phyloP scores from a whole-genome alignment of 345 rosid species.

The Sonneratia alba region DNA sequence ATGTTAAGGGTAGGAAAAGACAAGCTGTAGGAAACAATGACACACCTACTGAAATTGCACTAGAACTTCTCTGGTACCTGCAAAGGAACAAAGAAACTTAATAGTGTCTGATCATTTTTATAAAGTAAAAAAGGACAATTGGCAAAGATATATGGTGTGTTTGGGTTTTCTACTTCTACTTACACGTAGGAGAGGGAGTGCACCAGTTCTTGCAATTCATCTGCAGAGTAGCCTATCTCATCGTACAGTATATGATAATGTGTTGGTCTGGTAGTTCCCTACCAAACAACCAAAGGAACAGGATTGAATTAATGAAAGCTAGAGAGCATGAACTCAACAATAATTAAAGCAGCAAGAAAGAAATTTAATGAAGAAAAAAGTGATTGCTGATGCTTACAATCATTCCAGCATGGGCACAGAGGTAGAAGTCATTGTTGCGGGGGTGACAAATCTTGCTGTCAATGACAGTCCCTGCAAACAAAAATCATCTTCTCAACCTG shows the following conservation, averaged over 20 bases:
- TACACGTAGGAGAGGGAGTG: constrained; percentile 18
- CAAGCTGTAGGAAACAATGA: no score
- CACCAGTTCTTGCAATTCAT: constrained; percentile 17
- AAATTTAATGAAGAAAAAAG: not conserved
- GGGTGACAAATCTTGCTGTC: constrained; percentile 77
- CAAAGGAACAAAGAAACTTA: constrained; percentile 8
- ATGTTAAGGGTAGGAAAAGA: no score
- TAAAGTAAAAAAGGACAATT: not conserved
- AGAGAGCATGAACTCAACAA: not conserved
- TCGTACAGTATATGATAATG: constrained; percentile 18
- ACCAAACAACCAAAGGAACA: not conserved
- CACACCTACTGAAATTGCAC: constrained; percentile 77
- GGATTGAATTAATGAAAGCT: not conserved
- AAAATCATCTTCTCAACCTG: not conserved
- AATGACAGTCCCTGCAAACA: constrained; percentile 49
- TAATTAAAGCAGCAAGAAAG: not conserved
- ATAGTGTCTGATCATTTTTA: not conserved
- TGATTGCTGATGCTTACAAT: constrained; percentile 38
- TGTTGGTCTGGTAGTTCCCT: constrained; percentile 19
- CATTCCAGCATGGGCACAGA: constrained; percentile 89
- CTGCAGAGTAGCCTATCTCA: constrained; percentile 10
- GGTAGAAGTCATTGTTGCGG: constrained; percentile 69
- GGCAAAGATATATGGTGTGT: not conserved
- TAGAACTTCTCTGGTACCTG: constrained; percentile 86
- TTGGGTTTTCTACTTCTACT: not conserved